Evolutionary conservation across 1,284 basidiomycete genomes (phyloP).

Genomic region (Termitomyces sp.): DNA sequence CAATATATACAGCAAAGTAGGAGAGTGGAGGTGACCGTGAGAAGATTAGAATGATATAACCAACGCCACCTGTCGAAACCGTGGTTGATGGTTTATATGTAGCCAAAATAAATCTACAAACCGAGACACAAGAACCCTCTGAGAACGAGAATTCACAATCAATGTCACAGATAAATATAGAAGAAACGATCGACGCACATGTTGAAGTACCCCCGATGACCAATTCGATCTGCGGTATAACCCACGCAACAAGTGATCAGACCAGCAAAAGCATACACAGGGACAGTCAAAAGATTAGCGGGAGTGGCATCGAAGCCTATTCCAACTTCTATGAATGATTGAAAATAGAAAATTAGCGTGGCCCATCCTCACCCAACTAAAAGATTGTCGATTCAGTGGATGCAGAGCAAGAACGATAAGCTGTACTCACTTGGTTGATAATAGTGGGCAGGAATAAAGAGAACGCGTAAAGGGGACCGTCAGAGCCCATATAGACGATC

Average conservation of each 20-base stretch:
- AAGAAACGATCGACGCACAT: slow-evolving; percentile 38
- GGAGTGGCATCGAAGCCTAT: slow-evolving; percentile 62
- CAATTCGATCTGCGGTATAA: slow-evolving; percentile 55
- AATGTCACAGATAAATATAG: neutral
- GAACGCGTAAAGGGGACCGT: slow-evolving; percentile 70
- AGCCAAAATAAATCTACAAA: slow-evolving; percentile 17
- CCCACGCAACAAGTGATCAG: slow-evolving; percentile 61
- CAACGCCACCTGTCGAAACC: slow-evolving; percentile 35
- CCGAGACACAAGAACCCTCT: slow-evolving; percentile 36
- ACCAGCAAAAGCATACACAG: slow-evolving; percentile 65
- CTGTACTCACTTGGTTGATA: slow-evolving; percentile 49
- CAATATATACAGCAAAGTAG: slow-evolving; percentile 67
- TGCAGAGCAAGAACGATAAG: neutral
- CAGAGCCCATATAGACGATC: slow-evolving; percentile 51
- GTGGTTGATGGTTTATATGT: slow-evolving; percentile 7
- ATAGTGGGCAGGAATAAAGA: slow-evolving; percentile 70
- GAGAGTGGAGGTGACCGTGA: slow-evolving; percentile 61
- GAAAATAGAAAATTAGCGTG: slow-evolving; percentile 5
- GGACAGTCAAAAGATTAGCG: slow-evolving; percentile 71
- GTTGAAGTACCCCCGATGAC: slow-evolving; percentile 57
- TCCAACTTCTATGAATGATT: neutral
- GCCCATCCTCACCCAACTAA: slow-evolving; percentile 40
- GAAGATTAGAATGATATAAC: slow-evolving; percentile 65
- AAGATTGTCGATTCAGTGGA: neutral
- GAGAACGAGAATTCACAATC: neutral